Percentiles rank a stretch among this genome's conserved stretches.
phyloP scores from a whole-genome alignment of 108 stramenopile species.

The Mayamaea pseudoterrestris region DNA sequence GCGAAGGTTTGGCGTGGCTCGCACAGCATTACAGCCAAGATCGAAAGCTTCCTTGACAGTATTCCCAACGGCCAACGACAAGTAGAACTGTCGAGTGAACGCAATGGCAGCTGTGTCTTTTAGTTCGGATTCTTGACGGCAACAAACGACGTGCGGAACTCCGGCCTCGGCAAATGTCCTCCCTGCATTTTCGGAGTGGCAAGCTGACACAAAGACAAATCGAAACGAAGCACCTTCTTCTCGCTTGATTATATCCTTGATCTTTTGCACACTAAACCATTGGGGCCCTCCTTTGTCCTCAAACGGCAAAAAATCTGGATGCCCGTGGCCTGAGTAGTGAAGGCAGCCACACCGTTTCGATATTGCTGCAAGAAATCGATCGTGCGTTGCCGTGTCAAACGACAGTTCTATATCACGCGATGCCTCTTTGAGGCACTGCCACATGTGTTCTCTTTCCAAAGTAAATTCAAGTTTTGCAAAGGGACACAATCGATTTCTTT shows the following conservation, averaged over 20 bases:
- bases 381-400: slow-evolving; percentile 66
- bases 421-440: slow-evolving; percentile 73
- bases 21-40: slow-evolving; percentile 69
- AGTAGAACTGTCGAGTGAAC: slow-evolving; percentile 76
- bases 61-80: slow-evolving; percentile 59
- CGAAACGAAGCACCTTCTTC: slow-evolving; percentile 50
- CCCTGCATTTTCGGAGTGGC: slow-evolving; percentile 73
- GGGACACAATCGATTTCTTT: slow-evolving; percentile 31
- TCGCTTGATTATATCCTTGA: slow-evolving; percentile 37
- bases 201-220: slow-evolving; percentile 92
- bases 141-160: slow-evolving; percentile 91
- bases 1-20: slow-evolving; percentile 52
- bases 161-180: slow-evolving; percentile 85
- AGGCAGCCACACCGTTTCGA: slow-evolving; percentile 55
- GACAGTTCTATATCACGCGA: slow-evolving; percentile 57
- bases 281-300: slow-evolving; percentile 78
- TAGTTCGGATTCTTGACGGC: slow-evolving; percentile 67
- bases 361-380: slow-evolving; percentile 46
- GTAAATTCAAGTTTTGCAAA: slow-evolving; percentile 69
- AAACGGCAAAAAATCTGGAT: slow-evolving; percentile 51
- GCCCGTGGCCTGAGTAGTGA: slow-evolving; percentile 82
- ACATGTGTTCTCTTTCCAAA: slow-evolving; percentile 60
- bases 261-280: slow-evolving; percentile 44
- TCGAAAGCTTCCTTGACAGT: slow-evolving; percentile 81
- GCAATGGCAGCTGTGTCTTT: slow-evolving; percentile 75